phyloP scores from a whole-genome alignment of 2,329 filamentous ascomycete species.

The Alternaria brassicicola region DNA sequence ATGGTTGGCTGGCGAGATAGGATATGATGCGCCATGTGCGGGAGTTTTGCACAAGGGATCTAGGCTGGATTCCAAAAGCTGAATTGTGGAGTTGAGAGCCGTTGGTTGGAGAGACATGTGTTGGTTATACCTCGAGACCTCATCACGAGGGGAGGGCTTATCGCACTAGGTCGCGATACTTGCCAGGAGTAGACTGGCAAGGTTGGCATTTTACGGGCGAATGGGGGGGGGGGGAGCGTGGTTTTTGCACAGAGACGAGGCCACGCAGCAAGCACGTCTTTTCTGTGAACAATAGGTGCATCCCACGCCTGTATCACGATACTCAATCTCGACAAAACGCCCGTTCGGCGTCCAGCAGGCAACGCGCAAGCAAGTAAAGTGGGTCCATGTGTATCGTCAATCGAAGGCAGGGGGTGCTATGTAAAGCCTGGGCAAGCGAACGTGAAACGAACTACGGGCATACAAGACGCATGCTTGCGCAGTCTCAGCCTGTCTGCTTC shows the following conservation, averaged over 20 bases:
- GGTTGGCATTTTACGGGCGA: not conserved
- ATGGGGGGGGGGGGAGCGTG: no score
- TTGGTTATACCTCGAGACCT: not conserved
- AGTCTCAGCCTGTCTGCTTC: constrained; percentile 6
- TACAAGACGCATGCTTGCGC: constrained; percentile 8
- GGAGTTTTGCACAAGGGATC: not conserved
- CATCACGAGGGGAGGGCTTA: constrained; percentile 2
- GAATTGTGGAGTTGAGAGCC: constrained; percentile 1
- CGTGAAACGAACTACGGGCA: constrained; percentile 15
- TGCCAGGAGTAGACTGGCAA: not conserved
- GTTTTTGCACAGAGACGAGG: not conserved
- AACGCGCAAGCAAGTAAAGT: constrained; percentile 3
- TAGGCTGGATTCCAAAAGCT: not conserved
- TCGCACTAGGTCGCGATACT: not conserved
- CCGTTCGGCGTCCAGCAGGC: not conserved
- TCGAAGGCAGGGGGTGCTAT: not conserved
- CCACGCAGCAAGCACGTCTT: not conserved
- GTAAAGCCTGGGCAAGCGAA: constrained; percentile 5
- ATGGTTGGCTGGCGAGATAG: not conserved
- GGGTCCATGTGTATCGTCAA: not conserved
- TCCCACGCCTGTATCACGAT: constrained; percentile 1
- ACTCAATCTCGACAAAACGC: not conserved
- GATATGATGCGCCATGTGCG: not conserved
- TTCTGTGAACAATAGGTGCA: not conserved
- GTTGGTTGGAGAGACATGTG: not conserved